Evolutionary conservation across 2,329 filamentous ascomycete genomes (phyloP).

Genomic region (Colletotrichum tanaceti): DNA sequence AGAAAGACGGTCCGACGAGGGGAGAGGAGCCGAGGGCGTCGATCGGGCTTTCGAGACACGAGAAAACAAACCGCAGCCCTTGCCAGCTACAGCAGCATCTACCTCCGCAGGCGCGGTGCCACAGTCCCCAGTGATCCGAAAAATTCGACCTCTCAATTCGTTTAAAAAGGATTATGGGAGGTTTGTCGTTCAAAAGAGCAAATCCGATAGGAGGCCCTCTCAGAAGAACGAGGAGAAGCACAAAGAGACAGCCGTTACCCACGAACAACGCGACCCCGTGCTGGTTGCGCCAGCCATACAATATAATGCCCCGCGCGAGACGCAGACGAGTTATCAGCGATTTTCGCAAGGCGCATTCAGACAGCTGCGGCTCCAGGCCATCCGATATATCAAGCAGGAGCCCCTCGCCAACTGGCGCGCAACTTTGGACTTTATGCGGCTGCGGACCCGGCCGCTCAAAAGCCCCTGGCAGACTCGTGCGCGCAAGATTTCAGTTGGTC

Average conservation of each 20-base stretch:
- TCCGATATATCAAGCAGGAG: conserved; percentile 47
- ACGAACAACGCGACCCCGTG: conserved; percentile 43
- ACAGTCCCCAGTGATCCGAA: not conserved
- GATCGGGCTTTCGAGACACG: conserved; percentile 9
- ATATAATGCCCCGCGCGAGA: conserved; percentile 41
- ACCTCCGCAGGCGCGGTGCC: not conserved
- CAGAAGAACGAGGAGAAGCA: not conserved
- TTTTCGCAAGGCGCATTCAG: conserved; percentile 47
- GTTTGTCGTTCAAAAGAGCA: not conserved
- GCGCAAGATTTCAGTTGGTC: conserved; percentile 45
- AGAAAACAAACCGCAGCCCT: not conserved
- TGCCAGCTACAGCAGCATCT: not conserved
- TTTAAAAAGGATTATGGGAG: not conserved
- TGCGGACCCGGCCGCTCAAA: conserved; percentile 48
- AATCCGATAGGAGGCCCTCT: not conserved
- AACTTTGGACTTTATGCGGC: conserved; percentile 53
- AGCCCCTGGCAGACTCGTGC: conserved; percentile 38
- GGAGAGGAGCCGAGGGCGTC: not conserved
- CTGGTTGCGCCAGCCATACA: conserved; percentile 44
- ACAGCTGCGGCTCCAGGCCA: conserved; percentile 52
- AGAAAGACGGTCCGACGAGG: conserved; percentile 1
- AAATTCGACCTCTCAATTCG: too few species aligned
- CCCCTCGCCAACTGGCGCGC: conserved; percentile 54
- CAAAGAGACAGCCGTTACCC: not conserved
- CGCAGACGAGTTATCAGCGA: conserved; percentile 39